A percentile compares a stretch with the other conserved stretches of the same genome.
Evolutionary conservation across 208 protist genomes (phyloP).

Genomic region (Naegleria fowleri): DNA sequence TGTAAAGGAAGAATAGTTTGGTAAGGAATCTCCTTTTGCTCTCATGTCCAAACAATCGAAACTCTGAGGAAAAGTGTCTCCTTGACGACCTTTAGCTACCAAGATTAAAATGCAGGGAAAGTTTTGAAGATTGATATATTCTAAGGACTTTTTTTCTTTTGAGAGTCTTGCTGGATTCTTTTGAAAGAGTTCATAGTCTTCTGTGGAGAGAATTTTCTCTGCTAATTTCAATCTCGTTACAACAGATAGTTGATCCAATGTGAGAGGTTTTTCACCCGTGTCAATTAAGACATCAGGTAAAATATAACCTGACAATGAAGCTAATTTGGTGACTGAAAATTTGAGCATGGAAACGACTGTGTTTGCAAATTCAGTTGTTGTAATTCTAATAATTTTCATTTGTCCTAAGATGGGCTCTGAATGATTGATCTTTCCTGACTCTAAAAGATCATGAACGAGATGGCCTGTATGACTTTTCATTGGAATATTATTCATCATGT

Average conservation of each 20-base stretch:
- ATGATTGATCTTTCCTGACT: not conserved
- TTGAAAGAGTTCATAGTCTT: not conserved
- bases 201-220: not conserved
- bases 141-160: not conserved
- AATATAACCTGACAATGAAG: not conserved
- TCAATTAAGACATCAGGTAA: not conserved
- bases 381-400: slow-evolving; percentile 1
- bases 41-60: not conserved
- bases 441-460: not conserved
- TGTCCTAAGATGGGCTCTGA: not conserved
- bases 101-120: not conserved
- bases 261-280: not conserved
- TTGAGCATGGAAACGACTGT: not conserved
- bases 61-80: not conserved
- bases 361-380: not conserved
- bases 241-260: not conserved
- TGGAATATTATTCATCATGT: no score
- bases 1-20: not conserved
- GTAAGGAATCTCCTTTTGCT: not conserved
- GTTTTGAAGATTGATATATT: slow-evolving; percentile 2
- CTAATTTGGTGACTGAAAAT: not conserved
- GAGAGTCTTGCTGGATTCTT: not conserved
- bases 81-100: not conserved
- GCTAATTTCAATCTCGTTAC: not conserved
- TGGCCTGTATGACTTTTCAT: not conserved